Base-by-base conservation (phyloP, 805 yeast species). In the Tetrapisispora pingtungensis region DNA sequence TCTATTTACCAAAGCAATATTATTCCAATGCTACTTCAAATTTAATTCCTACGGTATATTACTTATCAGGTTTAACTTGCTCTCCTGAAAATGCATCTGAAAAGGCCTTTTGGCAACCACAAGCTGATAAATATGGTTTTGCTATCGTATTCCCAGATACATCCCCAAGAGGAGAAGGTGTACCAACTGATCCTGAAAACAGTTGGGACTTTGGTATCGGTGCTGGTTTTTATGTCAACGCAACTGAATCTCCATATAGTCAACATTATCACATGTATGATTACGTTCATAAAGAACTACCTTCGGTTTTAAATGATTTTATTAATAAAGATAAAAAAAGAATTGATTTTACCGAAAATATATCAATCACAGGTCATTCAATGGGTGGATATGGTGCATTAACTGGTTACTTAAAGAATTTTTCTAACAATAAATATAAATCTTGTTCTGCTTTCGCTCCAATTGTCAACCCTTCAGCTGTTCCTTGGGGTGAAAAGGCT, bases 341-440 rank as follows among this genome's bases (percentile, higher is more conserved):
- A 34, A 67, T 90, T 48, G 87, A 90, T 63, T 79, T 81, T 49
- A 32, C 54, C 22, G 61, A 66, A 33, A 80, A 75, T 34, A 73
- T 80, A 42, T 75, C 90, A 18, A 77, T 90, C 51, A 79, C 93
- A n/a, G 98, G 98, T 36, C 97, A 93, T 64, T 93, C 98, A 1
- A 93, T 93, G 97, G 98, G 98, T 41, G 98, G 98, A 1, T 86
- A 76, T 61, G 98, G 97, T 46, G 95, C 98, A 0, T 65, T 90
- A 48, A 68, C 82, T 48, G 69, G 79, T n/a, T 78, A 65, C 52
- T 66, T 90, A 47, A 75, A 72, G 49, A 78, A 83, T 61, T 85
- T 89, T 1, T 81, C 79, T 1, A 70, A 69, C 55, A 46, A 48
- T 20, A 50, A 49, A 17, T 90, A 83, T 70, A 76, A 76, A 59